Evolutionary conservation across 75 land plant species (phyloP), one percentile per base, ranked within the genome.

Genomic region (Cunninghamia lanceolata): DNA sequence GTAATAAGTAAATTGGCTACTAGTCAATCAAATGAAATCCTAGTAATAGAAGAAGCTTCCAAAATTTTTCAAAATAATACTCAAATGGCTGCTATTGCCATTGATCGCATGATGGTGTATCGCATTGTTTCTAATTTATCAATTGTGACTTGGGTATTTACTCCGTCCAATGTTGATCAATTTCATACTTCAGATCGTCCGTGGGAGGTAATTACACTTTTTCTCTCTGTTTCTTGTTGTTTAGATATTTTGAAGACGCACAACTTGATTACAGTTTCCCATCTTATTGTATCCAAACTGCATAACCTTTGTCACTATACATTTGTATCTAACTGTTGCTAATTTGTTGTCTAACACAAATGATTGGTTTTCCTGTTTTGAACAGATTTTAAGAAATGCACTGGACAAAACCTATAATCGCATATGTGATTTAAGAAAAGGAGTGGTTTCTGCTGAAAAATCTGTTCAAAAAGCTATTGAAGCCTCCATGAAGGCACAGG

Each of bases 21-120:
- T 36, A 96, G 95, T 85, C 89, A 93, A 54, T 90, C 88, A 42
- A 91, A 87, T 80, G 96, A 98, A 86, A 88, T 94, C 28, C 53
- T 87, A 63, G 83, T 98, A 71, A 93, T 98, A 30, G 89, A 89
- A 68, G 94, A 95, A 86, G 92, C 96, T 53, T 86, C 94, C 63
- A 91, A 86, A 38, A 92, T 88, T 47, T 98, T 99, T 99, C 90
- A 91, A 86, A 95, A 94, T 82, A 97, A 88, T 88, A 86, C 93
- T 28, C 99, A 98, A 84, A 98, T 96, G 96, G 90, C 93, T 79
- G 97, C 97, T 40, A 91, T 98, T 83, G 91, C 95, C 25, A 93
- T 98, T 87, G 99, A 98, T 76, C 92, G 99, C 74, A 98, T 98
- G 99, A 98, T 98, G 99, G 99, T 99, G 17, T 98, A 98, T 81